Evolutionary conservation across 2,329 filamentous ascomycete genomes (phyloP).

Genomic region (Talaromyces sp.): DNA sequence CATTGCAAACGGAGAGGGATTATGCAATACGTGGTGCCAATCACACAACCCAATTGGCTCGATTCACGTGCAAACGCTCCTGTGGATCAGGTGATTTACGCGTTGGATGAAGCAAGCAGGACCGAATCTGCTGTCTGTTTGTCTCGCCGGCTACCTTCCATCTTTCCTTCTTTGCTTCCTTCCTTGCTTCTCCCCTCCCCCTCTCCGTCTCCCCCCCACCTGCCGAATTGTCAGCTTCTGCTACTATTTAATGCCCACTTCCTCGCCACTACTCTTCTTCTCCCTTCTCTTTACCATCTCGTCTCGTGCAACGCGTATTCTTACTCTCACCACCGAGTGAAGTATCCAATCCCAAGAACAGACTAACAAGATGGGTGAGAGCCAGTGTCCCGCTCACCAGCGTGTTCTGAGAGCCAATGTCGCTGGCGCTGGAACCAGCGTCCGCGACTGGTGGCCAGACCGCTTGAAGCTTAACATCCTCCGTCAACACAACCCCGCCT

Average conservation of each 20-base stretch:
- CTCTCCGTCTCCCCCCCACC: neutral
- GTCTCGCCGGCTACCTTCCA: neutral
- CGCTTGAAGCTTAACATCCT: constrained; percentile 66
- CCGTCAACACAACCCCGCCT: constrained; percentile 63
- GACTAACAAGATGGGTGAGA: constrained; percentile 7
- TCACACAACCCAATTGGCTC: neutral
- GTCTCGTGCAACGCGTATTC: neutral
- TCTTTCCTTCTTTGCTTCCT: neutral
- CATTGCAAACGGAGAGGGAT: neutral
- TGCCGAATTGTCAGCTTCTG: neutral
- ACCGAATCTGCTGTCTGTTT: neutral
- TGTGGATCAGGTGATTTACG: neutral
- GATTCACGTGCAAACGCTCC: neutral
- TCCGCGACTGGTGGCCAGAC: constrained; percentile 72
- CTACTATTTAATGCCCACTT: neutral
- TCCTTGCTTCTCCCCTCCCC: neutral
- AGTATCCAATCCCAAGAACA: neutral
- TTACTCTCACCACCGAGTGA: neutral
- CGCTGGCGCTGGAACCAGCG: constrained; percentile 62
- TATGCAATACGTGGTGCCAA: neutral
- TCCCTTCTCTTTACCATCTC: neutral
- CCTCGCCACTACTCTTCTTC: neutral
- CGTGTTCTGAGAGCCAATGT: constrained; percentile 26
- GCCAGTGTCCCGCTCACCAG: constrained; percentile 15
- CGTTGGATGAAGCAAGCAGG: neutral